Evolutionary conservation across 371 early-diverging fungal genomes (phyloP).

Genomic region (Mortierella sp.): DNA sequence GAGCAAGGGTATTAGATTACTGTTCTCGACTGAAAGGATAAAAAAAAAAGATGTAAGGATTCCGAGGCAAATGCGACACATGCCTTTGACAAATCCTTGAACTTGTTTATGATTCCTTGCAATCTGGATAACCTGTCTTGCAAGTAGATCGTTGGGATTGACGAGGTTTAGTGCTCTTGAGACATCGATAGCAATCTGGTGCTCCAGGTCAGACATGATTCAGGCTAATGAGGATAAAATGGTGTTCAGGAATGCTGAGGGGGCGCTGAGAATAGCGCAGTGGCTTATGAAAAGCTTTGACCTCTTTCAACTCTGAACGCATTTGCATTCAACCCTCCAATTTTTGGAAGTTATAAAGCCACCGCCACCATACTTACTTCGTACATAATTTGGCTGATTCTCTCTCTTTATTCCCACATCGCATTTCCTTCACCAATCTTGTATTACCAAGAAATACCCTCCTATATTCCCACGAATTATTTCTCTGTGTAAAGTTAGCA

Average conservation of each 20-base stretch:
- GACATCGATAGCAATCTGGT: conserved; percentile 70
- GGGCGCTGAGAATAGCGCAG: not conserved
- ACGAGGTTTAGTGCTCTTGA: conserved; percentile 70
- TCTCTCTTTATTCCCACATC: not conserved
- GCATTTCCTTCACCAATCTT: not conserved
- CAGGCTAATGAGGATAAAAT: not conserved
- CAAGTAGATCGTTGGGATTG: conserved; percentile 71
- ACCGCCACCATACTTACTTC: not conserved
- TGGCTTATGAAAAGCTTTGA: not conserved
- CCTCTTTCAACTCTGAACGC: not conserved
- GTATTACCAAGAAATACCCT: not conserved
- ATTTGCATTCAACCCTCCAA: too few relatives aligned
- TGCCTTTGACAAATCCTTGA: conserved; percentile 66
- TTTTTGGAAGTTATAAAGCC: not conserved
- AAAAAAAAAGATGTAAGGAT: not conserved
- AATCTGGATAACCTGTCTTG: conserved; percentile 71
- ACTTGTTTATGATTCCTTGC: conserved; percentile 66
- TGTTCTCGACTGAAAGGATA: not conserved
- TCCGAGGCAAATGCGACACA: not conserved
- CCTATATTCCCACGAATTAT: too few relatives aligned
- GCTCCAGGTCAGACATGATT: conserved; percentile 60
- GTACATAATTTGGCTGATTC: too few relatives aligned
- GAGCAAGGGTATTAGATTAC: not conserved
- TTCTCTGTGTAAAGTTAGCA: too few relatives aligned
- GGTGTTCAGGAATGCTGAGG: not conserved